Evolutionary conservation across 1,284 basidiomycete species (phyloP).

Genomic region (Trametes polyzona): DNA sequence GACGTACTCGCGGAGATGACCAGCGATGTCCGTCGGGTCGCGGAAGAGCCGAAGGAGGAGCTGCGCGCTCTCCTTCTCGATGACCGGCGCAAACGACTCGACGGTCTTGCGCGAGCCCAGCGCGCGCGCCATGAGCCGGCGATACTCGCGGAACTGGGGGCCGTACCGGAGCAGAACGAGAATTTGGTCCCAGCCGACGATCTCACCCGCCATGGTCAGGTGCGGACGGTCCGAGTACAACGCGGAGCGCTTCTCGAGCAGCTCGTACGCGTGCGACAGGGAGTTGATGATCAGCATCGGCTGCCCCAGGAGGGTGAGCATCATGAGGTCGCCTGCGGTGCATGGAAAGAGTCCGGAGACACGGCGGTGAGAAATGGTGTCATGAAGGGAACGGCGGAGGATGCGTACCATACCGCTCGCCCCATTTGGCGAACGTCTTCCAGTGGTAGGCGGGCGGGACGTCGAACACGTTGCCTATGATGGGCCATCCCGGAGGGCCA

Average conservation of each 20-base stretch:
- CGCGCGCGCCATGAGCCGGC: slow-evolving; percentile 27
- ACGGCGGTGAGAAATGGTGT: not conserved
- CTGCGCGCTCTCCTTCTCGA: slow-evolving; percentile 28
- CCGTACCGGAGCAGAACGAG: slow-evolving; percentile 40
- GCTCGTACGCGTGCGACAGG: slow-evolving; percentile 47
- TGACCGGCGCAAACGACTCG: slow-evolving; percentile 27
- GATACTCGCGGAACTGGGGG: slow-evolving; percentile 41
- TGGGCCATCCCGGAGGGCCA: slow-evolving; percentile 35
- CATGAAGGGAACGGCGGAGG: not conserved
- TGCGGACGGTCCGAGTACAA: slow-evolving; percentile 43
- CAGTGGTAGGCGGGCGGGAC: slow-evolving; percentile 33
- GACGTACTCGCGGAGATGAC: slow-evolving; percentile 18
- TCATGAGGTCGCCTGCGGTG: slow-evolving; percentile 29
- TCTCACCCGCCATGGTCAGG: slow-evolving; percentile 37
- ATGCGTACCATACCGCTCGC: slow-evolving; percentile 31
- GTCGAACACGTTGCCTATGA: slow-evolving; percentile 38
- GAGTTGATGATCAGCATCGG: slow-evolving; percentile 65
- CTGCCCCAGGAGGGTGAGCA: slow-evolving; percentile 57
- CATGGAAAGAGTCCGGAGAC: not conserved
- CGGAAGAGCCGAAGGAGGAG: slow-evolving; percentile 52
- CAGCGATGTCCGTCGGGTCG: slow-evolving; percentile 53
- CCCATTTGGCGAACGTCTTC: slow-evolving; percentile 34
- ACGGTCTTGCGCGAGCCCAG: slow-evolving; percentile 27
- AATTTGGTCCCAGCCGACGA: slow-evolving; percentile 38
- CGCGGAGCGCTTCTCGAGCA: slow-evolving; percentile 40